phyloP scores from a whole-genome alignment of 2,329 filamentous ascomycete species.

The Juglanconis sp. region DNA sequence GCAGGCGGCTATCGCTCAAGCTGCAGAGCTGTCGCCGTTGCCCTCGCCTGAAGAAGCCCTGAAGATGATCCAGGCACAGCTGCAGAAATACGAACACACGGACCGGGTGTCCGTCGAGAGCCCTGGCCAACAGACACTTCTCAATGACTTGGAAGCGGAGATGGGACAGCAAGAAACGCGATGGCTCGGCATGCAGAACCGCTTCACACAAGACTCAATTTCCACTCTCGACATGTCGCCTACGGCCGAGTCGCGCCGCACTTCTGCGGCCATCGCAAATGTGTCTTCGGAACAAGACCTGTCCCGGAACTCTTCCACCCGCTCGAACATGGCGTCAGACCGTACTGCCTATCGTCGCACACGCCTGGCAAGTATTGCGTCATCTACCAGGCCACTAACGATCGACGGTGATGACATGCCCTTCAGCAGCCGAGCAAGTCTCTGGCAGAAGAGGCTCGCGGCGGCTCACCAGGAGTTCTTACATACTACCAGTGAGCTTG shows the following conservation, averaged over 20 bases:
- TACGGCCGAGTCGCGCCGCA: constrained; percentile 30
- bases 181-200: constrained; percentile 57
- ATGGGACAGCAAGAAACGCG: constrained; percentile 58
- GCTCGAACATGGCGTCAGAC: constrained; percentile 31
- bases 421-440: constrained; percentile 30
- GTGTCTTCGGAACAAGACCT: constrained; percentile 4
- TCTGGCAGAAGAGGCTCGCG: constrained; percentile 44
- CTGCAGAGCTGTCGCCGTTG: constrained; percentile 49
- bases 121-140: constrained; percentile 42
- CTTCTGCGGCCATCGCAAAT: neutral
- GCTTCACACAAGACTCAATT: constrained; percentile 48
- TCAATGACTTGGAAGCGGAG: constrained; percentile 60
- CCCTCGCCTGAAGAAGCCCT: constrained; percentile 51
- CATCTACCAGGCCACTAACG: constrained; percentile 16
- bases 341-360: constrained; percentile 36
- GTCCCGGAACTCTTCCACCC: constrained; percentile 10
- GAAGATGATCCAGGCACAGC: constrained; percentile 48
- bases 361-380: constrained; percentile 31
- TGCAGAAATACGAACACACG: constrained; percentile 45
- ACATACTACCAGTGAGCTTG: constrained; percentile 36
- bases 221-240: constrained; percentile 41
- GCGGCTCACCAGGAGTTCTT: constrained; percentile 45
- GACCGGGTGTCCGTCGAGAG: constrained; percentile 34
- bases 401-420: constrained; percentile 28
- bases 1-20: constrained; percentile 41